Base-by-base conservation (phyloP, 345 rosid species). In the Dipteronia sinensis region DNA sequence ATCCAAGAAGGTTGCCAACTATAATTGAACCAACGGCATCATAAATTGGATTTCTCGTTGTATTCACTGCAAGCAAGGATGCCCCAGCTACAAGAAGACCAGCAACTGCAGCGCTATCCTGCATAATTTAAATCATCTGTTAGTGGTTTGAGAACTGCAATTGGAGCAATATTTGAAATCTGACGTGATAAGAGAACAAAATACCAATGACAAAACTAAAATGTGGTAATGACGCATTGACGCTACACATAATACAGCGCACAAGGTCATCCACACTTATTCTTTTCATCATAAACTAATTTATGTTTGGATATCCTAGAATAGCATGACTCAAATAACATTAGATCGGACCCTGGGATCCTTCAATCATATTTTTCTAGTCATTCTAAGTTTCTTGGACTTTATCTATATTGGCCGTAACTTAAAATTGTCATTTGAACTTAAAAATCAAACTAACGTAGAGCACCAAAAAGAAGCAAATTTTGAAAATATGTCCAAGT, bases 81-180 rank as follows among this genome's bases (percentile, higher is more conserved):
- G 95, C 97, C 12, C 86, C 99, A 67, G 99, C 99, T 75, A 95
- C 90, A 65, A 88, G 88, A 80, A 95, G 93, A 71, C 99, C 98
- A 68, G 96, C 85, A 75, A 95, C 99, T 27, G 99, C 99, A 84
- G 99, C 99, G 1, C 99, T 97, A 87, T 95, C 99, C 99, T 95
- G 92, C 67, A 69, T 75, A 76, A 73, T 29, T 16, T 76, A 80
- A 64, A 77, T 77, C 51, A 75, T 62, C 38, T 64, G 61, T 40
- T 27, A 42, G 19, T 34, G 47, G 40, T 25, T 15, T 11, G 23
- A 61, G 63, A 63, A 58, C 7, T 15, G 23, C 2, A 70, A 11
- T 62, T 7, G 59, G 10, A 23, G 22, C 40, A 73, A 42, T 16
- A 46, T 15, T 6, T 62, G 10, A 25, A 7, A 8, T 25, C 1